Evolutionary conservation across 1,284 basidiomycete species (phyloP), one percentile per base, ranked within the genome.

Genomic region (Ceratobasidium sp.): DNA sequence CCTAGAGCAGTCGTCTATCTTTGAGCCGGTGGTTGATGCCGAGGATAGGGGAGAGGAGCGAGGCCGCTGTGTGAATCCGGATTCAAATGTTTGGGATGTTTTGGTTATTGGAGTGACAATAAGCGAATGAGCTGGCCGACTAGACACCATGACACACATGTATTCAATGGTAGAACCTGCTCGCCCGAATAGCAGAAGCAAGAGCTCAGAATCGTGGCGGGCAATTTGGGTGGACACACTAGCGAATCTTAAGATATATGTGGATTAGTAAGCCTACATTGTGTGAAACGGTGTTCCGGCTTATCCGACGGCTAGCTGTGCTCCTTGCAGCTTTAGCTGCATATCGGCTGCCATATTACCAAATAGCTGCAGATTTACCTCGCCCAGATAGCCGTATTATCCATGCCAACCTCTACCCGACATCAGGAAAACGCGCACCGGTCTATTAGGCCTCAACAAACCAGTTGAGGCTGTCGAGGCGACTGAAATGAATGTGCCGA

Each of bases 1-100:
- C 34, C 19, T 74, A 4, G 44, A 52, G 17, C 70, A 74, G 19
- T 25, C 34, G 15, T 64, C 59, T 25, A 59, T 59, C 59, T 64
- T 61, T 34, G 57, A 62, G 29, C 57, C 7, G 34, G 34, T 22
- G 32, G 32, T 3, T 32, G 13, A 67, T 7, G 44, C 43, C 44
- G 15, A 25, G 17, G 29, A 1, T 65, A 43, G 32, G 19, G 65
- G 15, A 29, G 40, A 34, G 2, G 11, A 13, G 13, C 9, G 5
- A 22, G 61, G 61, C 8, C 7, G 17, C 6, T 9, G 6, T 9
- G 61, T 64, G 43, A 43, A 44, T 2, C 61, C 61, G 17, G 40
- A 3, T 3, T 62, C 61, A 8, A 6, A 64, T 25, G 22, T 44
- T 25, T 64, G 61, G 61, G 61, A 64, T 64, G 25, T 64, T 7